These are phyloP conservation scores for Trichoderma brevicompactum DNA, from an alignment of 2,329 filamentous ascomycete genomes.

Conservation along the genomic window DNA sequence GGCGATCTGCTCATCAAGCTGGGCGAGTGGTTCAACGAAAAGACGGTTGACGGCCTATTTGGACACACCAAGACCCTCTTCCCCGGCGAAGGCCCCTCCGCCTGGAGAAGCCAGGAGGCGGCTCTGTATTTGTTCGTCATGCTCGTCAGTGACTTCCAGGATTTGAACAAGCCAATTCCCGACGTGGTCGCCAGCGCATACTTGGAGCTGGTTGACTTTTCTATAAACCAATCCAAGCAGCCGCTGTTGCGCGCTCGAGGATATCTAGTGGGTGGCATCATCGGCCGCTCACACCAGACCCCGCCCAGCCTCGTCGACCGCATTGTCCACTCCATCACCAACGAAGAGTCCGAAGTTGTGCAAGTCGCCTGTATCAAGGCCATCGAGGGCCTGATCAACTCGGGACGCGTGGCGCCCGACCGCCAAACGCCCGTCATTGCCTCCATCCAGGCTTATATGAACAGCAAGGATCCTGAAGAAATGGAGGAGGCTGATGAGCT, in stretches of 20 bases:
- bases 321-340: constrained; percentile 74
- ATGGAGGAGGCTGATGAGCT: constrained; percentile 89
- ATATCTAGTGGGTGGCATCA: constrained; percentile 80
- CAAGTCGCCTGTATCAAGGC: constrained; percentile 91
- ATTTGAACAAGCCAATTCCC: constrained; percentile 73
- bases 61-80: constrained; percentile 78
- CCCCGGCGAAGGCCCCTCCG: constrained; percentile 49
- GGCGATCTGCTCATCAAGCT: constrained; percentile 92
- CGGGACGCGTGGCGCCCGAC: constrained; percentile 55
- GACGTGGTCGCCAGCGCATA: constrained; percentile 72
- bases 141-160: constrained; percentile 80
- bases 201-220: constrained; percentile 78
- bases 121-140: constrained; percentile 85
- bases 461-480: constrained; percentile 78
- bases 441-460: constrained; percentile 75
- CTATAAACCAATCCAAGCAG: constrained; percentile 70
- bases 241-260: constrained; percentile 83
- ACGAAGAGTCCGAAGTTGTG: constrained; percentile 82
- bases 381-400: constrained; percentile 68
- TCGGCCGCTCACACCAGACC: constrained; percentile 70
- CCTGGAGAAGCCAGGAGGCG: constrained; percentile 73
- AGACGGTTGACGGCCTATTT: constrained; percentile 77
- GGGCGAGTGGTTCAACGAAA: constrained; percentile 82
- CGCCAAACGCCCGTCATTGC: constrained; percentile 64
- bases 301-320: constrained; percentile 70